Conservation (phyloP, 257 asterid genomes). For the Verbena officinalis region DNA sequence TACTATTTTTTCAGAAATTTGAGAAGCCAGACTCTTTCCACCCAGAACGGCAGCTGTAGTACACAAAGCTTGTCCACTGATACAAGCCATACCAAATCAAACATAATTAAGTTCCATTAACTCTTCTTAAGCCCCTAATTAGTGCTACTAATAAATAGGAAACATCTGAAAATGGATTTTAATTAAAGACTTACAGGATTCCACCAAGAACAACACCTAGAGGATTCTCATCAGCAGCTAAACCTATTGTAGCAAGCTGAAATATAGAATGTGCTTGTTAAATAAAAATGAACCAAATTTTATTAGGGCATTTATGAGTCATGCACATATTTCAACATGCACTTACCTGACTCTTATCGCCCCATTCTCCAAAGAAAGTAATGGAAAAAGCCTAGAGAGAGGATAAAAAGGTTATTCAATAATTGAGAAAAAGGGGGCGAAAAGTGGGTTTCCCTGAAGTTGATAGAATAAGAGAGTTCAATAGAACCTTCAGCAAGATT, state of each 20-base stretch:
- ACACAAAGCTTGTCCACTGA: constrained; percentile 95
- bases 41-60: constrained; percentile 96
- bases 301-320: constrained; percentile 5
- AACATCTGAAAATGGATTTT: not conserved
- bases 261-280: constrained; percentile 24
- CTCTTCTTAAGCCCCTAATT: constrained; percentile 1
- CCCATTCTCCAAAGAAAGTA: constrained; percentile 99
- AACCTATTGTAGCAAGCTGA: constrained; percentile 97
- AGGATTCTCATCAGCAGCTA: constrained; percentile 99
- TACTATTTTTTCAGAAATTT: constrained; percentile 88
- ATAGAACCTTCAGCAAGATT: constrained; percentile 77
- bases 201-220: constrained; percentile 99
- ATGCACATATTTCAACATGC: not conserved
- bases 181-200: constrained; percentile 65
- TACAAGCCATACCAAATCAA: constrained; percentile 33
- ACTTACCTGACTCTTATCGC: constrained; percentile 95
- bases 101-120: constrained; percentile 3
- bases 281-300: constrained; percentile 15
- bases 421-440: too few relatives aligned
- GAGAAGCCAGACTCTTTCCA: constrained; percentile 88
- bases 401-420: constrained; percentile 13
- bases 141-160: constrained; percentile 5
- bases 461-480: constrained; percentile 22
- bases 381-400: constrained; percentile 88
- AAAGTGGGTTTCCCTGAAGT: constrained; percentile 26